Base-by-base conservation (phyloP, 805 yeast species). In the Metschnikowia drakensbergensis region DNA sequence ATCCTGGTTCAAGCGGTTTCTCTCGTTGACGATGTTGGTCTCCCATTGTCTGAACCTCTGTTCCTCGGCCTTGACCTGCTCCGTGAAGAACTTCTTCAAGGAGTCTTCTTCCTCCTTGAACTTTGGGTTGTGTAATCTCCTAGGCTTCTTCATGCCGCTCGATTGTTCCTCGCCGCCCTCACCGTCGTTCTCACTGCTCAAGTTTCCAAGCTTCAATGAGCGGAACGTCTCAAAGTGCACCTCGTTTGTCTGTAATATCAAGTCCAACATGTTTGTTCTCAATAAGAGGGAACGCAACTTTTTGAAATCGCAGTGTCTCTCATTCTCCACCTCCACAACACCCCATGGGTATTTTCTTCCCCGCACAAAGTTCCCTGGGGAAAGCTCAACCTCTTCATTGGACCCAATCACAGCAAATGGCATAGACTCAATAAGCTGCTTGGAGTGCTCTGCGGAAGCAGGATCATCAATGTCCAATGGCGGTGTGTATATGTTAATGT, bases 21-120 rank as follows among this genome's bases (percentile, higher is more conserved):
- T 86, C 74, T 94, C 97, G 59, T 88, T 89, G 58, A 90, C 94
- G 59, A 94, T 88, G 65, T 94, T 92, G 60, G 90, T 88, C 73
- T 91, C 97, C 99, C 99, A 94, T 75, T 92, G 96, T 76, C 95
- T 88, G 53, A 94, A 94, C 65, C 99, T 81, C 62, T 89, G 95
- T 64, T 94, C 99, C 73, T 94, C 99, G 42, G 87, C 87, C 73
- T 92, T 91, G 52, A 94, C 77, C 74, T 94, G 97, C 68, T 91
- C 97, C 7, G 98, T 92, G 72, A 94, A 94, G 68, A 87, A 87
- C 71, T 87, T 86, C 79, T 94, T 89, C 64, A 94, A 77, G 31
- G 91, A 86, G 66, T 88, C 94, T 70, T 94, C 99, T 68, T 92
- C 98, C 69, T 94, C 97, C 68, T 90, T 86, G 75, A 87, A 94